Base-by-base conservation (phyloP, 192 early-diverging fungal genomes). In the Phycomyces blakesleeanus region DNA sequence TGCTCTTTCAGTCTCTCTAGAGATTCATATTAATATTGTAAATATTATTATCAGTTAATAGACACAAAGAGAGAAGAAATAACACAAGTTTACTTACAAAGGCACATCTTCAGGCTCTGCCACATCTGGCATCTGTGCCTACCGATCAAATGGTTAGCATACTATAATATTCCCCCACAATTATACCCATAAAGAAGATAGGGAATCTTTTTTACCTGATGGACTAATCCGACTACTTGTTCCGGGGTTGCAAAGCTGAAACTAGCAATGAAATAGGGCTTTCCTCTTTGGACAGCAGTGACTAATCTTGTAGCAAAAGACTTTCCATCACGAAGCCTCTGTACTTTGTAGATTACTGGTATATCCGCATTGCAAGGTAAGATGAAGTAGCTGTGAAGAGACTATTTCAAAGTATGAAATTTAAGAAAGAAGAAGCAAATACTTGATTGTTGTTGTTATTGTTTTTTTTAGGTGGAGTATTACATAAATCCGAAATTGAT, bases 381-480 rank as follows among this genome's bases (percentile, higher is more conserved):
- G 22, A 96, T 61, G 70, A 96, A 96, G 75, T 96, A 94, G 68
- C 83, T 89, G 65, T 94, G 92, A 8, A 96, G 73, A 8, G 91
- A 93, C 80, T 86, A 52, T 20, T 5, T 14, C 24, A 40, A 56
- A n/a, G n/a, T n/a, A n/a, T n/a, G n/a, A n/a, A n/a, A n/a, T n/a
- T n/a, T n/a, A n/a, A n/a, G n/a, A n/a, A n/a, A n/a, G n/a, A n/a
- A n/a, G n/a, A n/a, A n/a, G n/a, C n/a, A n/a, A n/a, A n/a, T n/a
- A n/a, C n/a, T n/a, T n/a, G n/a, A n/a, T n/a, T n/a, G n/a, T n/a
- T n/a, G n/a, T n/a, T n/a, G n/a, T n/a, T n/a, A n/a, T n/a, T n/a
- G n/a, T n/a, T n/a, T n/a, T n/a, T n/a, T n/a, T n/a, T n/a, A n/a
- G n/a, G n/a, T n/a, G n/a, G n/a, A n/a, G n/a, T n/a, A 47, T 68